Percentiles rank a stretch among this genome's conserved stretches.
Evolutionary conservation across 177 flowering plant species (phyloP).

Genomic region (Telopea speciosissima): DNA sequence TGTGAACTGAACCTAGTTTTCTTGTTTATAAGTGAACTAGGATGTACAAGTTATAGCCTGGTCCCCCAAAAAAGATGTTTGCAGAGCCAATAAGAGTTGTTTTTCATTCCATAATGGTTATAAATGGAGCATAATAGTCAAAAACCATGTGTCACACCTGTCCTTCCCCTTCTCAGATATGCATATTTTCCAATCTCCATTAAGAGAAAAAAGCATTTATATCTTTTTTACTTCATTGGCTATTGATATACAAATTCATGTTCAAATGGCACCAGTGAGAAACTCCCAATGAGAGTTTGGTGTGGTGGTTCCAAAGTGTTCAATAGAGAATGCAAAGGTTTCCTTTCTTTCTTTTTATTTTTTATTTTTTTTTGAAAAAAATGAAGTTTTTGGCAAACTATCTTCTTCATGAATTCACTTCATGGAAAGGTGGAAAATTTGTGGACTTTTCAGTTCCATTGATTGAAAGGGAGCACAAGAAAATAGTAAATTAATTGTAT

Average conservation of each 20-base stretch:
- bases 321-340: not conserved
- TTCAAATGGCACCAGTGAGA: not conserved
- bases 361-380: no score
- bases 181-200: not conserved
- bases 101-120: not conserved
- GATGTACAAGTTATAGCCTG: not conserved
- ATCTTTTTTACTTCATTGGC: not conserved
- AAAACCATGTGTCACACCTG: conserved; percentile 1
- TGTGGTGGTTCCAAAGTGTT: not conserved
- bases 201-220: not conserved
- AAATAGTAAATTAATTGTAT: no score
- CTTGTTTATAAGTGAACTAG: not conserved
- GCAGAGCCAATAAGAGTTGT: not conserved
- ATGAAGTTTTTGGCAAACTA: not conserved
- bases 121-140: not conserved
- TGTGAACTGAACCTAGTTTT: not conserved
- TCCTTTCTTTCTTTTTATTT: no score
- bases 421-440: not conserved
- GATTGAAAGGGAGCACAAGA: not conserved
- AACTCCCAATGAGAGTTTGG: not conserved
- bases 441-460: not conserved
- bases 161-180: not conserved
- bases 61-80: not conserved
- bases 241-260: not conserved
- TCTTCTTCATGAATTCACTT: not conserved